These are phyloP conservation scores for Eruca vesicaria DNA, from an alignment of 441 rosid species.

Conservation along the genomic window DNA sequence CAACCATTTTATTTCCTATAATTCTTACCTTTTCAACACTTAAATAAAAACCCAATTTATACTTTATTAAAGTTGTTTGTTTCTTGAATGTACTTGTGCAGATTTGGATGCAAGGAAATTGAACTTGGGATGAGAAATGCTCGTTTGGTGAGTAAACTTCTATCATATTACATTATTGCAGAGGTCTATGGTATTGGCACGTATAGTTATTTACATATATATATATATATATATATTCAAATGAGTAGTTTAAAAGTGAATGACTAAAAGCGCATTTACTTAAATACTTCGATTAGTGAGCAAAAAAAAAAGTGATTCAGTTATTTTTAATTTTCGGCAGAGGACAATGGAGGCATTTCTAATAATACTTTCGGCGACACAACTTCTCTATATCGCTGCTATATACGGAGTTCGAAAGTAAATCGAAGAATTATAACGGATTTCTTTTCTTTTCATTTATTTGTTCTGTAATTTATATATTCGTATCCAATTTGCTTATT, in stretches of 20 bases:
- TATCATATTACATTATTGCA: neutral
- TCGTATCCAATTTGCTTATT: neutral
- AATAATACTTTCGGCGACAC: conserved; percentile 80
- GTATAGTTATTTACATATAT: too few species aligned
- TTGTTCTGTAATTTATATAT: conserved; percentile 12
- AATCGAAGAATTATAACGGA: neutral
- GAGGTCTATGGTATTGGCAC: neutral
- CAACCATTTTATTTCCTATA: neutral
- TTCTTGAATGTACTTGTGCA: conserved; percentile 23
- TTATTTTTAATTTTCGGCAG: conserved; percentile 41
- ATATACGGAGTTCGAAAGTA: conserved; percentile 47
- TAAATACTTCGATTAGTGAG: neutral
- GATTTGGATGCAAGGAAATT: conserved; percentile 89
- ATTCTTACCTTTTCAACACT: neutral
- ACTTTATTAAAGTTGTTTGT: neutral
- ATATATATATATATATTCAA: neutral
- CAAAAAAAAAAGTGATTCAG: neutral
- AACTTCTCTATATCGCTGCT: conserved; percentile 73
- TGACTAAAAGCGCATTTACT: neutral
- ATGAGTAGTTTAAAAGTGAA: neutral
- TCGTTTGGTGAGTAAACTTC: conserved; percentile 56
- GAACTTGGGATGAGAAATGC: conserved; percentile 74
- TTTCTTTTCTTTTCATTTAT: neutral
- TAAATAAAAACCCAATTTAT: neutral
- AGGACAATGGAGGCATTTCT: conserved; percentile 95